These are phyloP conservation scores for Leccinum pallidistipes DNA, from an alignment of 1,284 basidiomycete genomes.

Conservation along the genomic window DNA sequence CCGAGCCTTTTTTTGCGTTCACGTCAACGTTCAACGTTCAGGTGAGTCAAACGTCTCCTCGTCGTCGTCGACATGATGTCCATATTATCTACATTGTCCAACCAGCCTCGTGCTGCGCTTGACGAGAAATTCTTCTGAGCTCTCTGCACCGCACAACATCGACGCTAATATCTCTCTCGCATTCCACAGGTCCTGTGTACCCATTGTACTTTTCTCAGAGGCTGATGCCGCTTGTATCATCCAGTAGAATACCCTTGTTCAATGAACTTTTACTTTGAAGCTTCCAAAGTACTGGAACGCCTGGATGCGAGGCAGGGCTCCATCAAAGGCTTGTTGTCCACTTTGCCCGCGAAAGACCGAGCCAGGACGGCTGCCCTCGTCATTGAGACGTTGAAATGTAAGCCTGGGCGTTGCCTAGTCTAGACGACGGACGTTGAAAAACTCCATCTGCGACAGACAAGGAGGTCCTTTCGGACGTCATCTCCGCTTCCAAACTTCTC, in stretches of 20 bases:
- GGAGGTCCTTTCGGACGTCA: conserved; percentile 63
- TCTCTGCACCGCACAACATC: not conserved
- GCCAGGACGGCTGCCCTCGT: conserved; percentile 79
- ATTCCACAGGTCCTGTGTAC: conserved; percentile 14
- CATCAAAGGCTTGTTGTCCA: conserved; percentile 75
- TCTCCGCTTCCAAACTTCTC: conserved; percentile 63
- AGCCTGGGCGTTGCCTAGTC: conserved; percentile 30
- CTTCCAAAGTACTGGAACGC: conserved; percentile 78
- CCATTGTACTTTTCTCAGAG: conserved; percentile 11
- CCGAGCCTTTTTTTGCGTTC: not conserved
- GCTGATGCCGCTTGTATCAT: conserved; percentile 29
- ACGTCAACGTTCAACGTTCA: not conserved
- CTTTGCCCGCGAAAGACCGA: conserved; percentile 72
- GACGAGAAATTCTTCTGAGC: conserved; percentile 46
- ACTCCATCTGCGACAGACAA: conserved; percentile 52
- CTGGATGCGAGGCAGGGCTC: conserved; percentile 86
- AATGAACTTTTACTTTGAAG: conserved; percentile 96
- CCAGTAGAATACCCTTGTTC: conserved; percentile 41
- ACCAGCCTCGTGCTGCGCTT: conserved; percentile 43
- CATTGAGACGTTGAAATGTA: conserved; percentile 93
- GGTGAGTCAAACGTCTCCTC: conserved; percentile 23
- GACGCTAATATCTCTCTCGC: conserved; percentile 14
- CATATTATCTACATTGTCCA: conserved; percentile 82
- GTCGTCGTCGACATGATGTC: conserved; percentile 47
- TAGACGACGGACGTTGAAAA: conserved; percentile 7